Evolutionary conservation across 352 stramenopile species (phyloP).

Genomic region (Globisporangium mamillatum): DNA sequence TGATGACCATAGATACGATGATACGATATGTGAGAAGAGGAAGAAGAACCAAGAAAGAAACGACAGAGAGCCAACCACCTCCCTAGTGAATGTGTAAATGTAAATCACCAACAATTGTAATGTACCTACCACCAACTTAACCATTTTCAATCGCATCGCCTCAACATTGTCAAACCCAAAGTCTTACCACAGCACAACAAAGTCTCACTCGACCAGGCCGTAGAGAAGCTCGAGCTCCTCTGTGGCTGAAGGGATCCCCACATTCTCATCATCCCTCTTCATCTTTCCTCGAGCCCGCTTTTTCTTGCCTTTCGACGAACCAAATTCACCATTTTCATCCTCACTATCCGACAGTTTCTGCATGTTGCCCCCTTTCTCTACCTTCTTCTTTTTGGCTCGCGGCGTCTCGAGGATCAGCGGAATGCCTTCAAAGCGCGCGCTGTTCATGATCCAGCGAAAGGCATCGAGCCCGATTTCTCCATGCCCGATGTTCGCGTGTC

Average conservation of each 20-base stretch:
- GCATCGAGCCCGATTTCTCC: slow-evolving; percentile 28
- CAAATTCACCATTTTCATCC: neutral
- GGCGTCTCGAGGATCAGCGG: slow-evolving; percentile 53
- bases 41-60: neutral
- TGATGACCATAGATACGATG: slow-evolving; percentile 6
- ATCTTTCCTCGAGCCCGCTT: neutral
- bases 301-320: slow-evolving; percentile 2
- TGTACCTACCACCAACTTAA: neutral
- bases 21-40: neutral
- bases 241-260: slow-evolving; percentile 1
- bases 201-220: neutral
- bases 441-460: slow-evolving; percentile 46
- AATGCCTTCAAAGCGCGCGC: slow-evolving; percentile 27
- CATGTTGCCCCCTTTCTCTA: neutral
- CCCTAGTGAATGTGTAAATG: slow-evolving; percentile 2
- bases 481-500: slow-evolving; percentile 42
- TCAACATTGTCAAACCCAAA: neutral
- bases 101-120: slow-evolving; percentile 1
- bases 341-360: neutral
- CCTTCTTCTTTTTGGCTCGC: slow-evolving; percentile 14
- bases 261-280: neutral
- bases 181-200: neutral
- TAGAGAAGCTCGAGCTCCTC: slow-evolving; percentile 15
- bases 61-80: neutral
- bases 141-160: neutral